These are phyloP conservation scores for Lycium ferocissimum DNA, from an alignment of 257 asterid species.

Conservation along the genomic window DNA sequence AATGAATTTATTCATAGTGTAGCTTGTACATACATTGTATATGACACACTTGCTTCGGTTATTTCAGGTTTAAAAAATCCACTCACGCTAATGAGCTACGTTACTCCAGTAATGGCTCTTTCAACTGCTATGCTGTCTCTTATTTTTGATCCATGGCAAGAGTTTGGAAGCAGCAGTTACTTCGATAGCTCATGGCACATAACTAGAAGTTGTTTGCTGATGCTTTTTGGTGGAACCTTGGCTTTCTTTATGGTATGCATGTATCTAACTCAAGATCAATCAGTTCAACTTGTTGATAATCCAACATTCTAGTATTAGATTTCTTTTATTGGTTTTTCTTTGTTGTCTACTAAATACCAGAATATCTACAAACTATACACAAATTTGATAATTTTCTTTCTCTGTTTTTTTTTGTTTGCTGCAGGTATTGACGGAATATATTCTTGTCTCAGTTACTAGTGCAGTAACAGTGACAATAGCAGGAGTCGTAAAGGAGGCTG, in stretches of 20 bases:
- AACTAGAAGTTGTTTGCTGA: conserved; percentile 78
- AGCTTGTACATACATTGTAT: conserved; percentile 22
- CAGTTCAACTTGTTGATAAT: conserved; percentile 22
- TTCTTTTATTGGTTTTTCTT: not conserved
- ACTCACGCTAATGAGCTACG: conserved; percentile 93
- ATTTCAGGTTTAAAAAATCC: conserved; percentile 93
- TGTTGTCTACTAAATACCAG: not conserved
- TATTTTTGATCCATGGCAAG: conserved; percentile 92
- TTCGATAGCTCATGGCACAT: conserved; percentile 89
- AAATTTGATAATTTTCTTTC: not conserved
- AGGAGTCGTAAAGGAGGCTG: conserved; percentile 99
- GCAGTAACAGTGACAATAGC: conserved; percentile 98
- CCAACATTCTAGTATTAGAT: not conserved
- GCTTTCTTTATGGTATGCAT: conserved; percentile 94
- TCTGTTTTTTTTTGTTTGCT: conserved; percentile 25
- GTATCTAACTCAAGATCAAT: not conserved
- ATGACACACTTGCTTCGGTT: conserved; percentile 34
- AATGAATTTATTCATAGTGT: not conserved
- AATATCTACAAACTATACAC: not conserved
- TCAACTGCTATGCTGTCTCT: conserved; percentile 87
- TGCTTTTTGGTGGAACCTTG: conserved; percentile 96
- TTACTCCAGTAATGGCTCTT: conserved; percentile 94
- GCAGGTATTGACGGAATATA: conserved; percentile 95
- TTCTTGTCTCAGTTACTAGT: conserved; percentile 94
- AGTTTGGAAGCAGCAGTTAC: conserved; percentile 66